Conservation (phyloP, 2,329 filamentous ascomycete genomes). For the Trichoderma koningiopsis region DNA sequence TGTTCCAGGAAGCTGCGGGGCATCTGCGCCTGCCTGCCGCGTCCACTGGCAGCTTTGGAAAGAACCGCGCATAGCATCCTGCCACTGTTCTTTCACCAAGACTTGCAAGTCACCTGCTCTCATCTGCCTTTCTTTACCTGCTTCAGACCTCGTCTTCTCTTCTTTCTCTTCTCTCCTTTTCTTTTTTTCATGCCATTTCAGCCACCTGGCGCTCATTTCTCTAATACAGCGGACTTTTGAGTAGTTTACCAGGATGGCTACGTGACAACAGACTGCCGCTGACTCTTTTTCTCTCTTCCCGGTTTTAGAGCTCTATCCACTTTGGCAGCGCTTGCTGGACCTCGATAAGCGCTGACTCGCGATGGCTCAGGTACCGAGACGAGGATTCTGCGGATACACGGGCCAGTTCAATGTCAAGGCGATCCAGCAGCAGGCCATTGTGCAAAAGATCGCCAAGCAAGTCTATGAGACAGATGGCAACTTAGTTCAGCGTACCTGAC, state of each 20-base stretch:
- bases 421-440: neutral
- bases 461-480: neutral
- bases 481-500: neutral
- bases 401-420: neutral
- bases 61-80: neutral
- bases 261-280: neutral
- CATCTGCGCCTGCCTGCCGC: slow-evolving; percentile 7
- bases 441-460: neutral
- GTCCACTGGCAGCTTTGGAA: neutral
- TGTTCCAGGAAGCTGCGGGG: neutral
- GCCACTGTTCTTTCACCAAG: neutral
- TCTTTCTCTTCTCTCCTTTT: neutral
- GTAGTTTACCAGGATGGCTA: neutral
- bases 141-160: neutral
- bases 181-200: no score
- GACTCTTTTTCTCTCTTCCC: neutral
- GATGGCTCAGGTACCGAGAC: neutral
- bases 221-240: neutral
- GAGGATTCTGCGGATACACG: neutral
- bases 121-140: neutral
- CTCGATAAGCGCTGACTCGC: slow-evolving; percentile 2
- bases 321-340: neutral
- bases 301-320: neutral
- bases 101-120: neutral
- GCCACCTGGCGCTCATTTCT: neutral